Evolutionary conservation across 139 green algal species (phyloP).

Genomic region (Desmodesmus armatus): DNA sequence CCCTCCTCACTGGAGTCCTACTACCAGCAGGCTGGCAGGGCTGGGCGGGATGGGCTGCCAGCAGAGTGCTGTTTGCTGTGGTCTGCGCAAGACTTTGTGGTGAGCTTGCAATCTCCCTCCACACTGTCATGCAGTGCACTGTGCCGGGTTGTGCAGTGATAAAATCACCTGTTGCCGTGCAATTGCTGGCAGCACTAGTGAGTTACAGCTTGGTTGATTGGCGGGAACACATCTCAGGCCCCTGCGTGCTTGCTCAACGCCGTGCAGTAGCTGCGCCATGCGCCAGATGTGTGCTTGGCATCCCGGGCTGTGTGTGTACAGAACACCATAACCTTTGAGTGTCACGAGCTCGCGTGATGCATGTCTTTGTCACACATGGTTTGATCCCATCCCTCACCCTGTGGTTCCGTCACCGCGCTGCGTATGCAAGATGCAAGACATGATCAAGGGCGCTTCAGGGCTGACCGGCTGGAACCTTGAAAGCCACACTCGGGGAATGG

Average conservation of each 20-base stretch:
- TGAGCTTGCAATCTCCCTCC: too few relatives aligned
- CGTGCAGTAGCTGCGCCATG: too few relatives aligned
- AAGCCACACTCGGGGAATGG: slow-evolving; percentile 4
- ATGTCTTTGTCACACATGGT: too few relatives aligned
- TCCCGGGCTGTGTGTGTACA: too few relatives aligned
- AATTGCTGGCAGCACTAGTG: background rate
- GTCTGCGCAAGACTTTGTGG: slow-evolving; percentile 52
- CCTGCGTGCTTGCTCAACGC: too few relatives aligned
- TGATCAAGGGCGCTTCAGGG: slow-evolving; percentile 20
- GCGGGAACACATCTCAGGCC: too few relatives aligned
- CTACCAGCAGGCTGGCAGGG: slow-evolving; percentile 67
- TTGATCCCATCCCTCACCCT: too few relatives aligned
- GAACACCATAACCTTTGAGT: too few relatives aligned
- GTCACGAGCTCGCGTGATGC: too few relatives aligned
- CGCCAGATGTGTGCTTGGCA: too few relatives aligned
- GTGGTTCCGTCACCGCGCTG: too few relatives aligned
- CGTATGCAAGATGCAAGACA: slow-evolving; percentile 25
- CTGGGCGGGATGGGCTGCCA: slow-evolving; percentile 63
- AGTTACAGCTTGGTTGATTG: background rate
- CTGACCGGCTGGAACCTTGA: slow-evolving; percentile 44
- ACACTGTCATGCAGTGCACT: background rate
- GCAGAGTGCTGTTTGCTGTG: slow-evolving; percentile 65
- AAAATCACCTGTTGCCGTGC: too few relatives aligned
- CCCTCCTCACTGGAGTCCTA: slow-evolving; percentile 61
- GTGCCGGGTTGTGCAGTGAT: background rate